phyloP scores from a whole-genome alignment of 1,139 yeast species.

The Taphrina wiesneri region DNA sequence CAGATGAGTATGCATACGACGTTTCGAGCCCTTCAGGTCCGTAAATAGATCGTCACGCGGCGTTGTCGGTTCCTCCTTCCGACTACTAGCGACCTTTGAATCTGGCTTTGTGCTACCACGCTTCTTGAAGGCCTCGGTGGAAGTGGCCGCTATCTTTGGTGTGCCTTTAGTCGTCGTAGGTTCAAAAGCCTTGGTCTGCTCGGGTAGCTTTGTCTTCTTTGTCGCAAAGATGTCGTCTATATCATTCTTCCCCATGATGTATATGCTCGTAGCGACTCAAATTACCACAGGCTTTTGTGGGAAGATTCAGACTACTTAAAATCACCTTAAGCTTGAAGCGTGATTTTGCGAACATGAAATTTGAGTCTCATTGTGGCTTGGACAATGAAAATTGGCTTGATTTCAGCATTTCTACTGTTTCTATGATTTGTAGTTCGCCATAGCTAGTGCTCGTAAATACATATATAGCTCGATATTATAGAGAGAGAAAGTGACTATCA shows the following conservation, averaged over 20 bases:
- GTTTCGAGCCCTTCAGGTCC: slow-evolving; percentile 31
- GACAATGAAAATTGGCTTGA: background rate
- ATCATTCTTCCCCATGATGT: slow-evolving; percentile 16
- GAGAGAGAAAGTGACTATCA: background rate
- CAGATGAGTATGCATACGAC: slow-evolving; percentile 15
- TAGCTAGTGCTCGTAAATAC: background rate
- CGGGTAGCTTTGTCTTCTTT: background rate
- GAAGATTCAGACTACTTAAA: too few relatives aligned
- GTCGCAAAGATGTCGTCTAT: slow-evolving; percentile 34
- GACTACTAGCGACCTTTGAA: background rate
- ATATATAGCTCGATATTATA: background rate
- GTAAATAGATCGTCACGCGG: slow-evolving; percentile 26
- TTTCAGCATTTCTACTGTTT: too few relatives aligned
- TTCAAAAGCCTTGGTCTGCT: background rate
- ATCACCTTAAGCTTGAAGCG: background rate
- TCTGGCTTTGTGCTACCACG: background rate
- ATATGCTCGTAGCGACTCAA: too few relatives aligned
- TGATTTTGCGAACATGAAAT: too few relatives aligned
- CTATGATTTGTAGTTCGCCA: background rate
- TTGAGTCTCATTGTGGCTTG: background rate
- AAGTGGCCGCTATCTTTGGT: background rate
- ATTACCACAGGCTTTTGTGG: too few relatives aligned
- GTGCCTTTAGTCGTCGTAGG: background rate
- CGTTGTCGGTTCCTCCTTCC: background rate
- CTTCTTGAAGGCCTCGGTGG: background rate